Base-by-base conservation (phyloP, 371 early-diverging fungal species). In the Capniomyces stellatus region DNA sequence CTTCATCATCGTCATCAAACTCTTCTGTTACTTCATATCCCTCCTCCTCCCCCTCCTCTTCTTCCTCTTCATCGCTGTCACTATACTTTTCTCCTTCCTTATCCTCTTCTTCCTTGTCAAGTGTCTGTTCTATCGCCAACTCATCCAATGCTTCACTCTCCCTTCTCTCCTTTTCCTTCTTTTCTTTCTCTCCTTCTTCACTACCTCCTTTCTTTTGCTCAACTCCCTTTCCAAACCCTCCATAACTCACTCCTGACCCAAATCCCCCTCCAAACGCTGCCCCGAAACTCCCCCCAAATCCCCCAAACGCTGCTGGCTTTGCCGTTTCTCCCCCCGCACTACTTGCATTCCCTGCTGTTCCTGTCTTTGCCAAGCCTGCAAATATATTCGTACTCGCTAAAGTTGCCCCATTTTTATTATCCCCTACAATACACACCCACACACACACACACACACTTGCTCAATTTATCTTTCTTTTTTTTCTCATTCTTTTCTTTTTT, bases 41-140 rank as follows among this genome's bases (percentile, higher is more conserved):
- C 58, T 57, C 31, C 55, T 58, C 15, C 55, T 46, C 23, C 53
- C 42, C 48, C 50, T 54, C 27, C 48, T 47, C 51, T 58, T 47
- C 54, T 52, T 55, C 3, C 48, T 31, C 58, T 78, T 73, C 1
- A 64, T 61, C 56, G 70, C 71, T 63, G 76, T 76, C 18, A 70
- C 63, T 52, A 72, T 78, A 64, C 74, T 73, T 15, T 70, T 65
- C 56, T 75, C 73, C 58, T 73, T 70, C 10, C 35, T 10, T 35
- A 35, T 60, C 0, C 62, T 64, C 30, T 66, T 63, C 52, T 71
- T 67, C 23, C 61, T 60, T 55, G 59, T 68, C 64, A 62, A 70
- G 19, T 69, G 58, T 52, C 57, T 66, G 55, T 65, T 59, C 46
- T 31, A 35, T 35, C 35, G 35, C 35, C 35, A 35, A 35, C 35